These are phyloP conservation scores for Curvularia lunata DNA, from an alignment of 2,329 filamentous ascomycete genomes.

Conservation along the genomic window DNA sequence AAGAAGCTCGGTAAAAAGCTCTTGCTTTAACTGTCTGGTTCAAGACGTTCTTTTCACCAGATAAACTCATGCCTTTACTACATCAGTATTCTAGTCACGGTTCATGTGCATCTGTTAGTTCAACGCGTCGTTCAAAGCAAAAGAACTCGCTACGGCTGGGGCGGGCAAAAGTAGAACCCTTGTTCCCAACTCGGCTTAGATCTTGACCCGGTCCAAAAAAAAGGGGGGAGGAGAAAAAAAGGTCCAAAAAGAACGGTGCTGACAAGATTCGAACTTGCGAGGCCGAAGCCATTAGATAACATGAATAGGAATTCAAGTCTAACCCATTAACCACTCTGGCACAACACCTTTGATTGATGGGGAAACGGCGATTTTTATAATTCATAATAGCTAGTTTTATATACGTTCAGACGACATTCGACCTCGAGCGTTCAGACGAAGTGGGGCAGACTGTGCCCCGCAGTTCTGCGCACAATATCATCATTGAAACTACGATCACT, in stretches of 20 bases:
- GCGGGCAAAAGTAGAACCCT: too few relatives aligned
- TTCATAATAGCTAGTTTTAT: too few relatives aligned
- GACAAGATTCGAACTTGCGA: constrained; percentile 50
- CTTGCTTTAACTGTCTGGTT: too few relatives aligned
- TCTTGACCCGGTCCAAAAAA: neutral
- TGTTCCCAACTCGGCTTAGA: too few relatives aligned
- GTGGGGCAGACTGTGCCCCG: constrained; percentile 6
- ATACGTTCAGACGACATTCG: too few relatives aligned
- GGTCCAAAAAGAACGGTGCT: constrained; percentile 17
- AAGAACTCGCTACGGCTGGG: neutral
- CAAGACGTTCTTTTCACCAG: neutral
- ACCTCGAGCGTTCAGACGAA: too few relatives aligned
- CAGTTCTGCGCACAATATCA: neutral
- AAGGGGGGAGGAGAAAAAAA: neutral
- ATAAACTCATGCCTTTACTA: neutral
- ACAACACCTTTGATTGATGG: constrained; percentile 29
- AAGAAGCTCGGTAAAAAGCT: too few relatives aligned
- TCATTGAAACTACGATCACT: constrained; percentile 2
- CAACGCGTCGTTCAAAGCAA: too few relatives aligned
- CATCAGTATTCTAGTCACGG: too few relatives aligned
- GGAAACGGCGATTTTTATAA: neutral
- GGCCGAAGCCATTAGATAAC: constrained; percentile 53
- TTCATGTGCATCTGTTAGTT: too few relatives aligned
- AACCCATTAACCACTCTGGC: constrained; percentile 54
- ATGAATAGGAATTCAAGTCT: constrained; percentile 49